Conservation (phyloP, 78 protist species). For the Tieghemostelium lacteum region DNA sequence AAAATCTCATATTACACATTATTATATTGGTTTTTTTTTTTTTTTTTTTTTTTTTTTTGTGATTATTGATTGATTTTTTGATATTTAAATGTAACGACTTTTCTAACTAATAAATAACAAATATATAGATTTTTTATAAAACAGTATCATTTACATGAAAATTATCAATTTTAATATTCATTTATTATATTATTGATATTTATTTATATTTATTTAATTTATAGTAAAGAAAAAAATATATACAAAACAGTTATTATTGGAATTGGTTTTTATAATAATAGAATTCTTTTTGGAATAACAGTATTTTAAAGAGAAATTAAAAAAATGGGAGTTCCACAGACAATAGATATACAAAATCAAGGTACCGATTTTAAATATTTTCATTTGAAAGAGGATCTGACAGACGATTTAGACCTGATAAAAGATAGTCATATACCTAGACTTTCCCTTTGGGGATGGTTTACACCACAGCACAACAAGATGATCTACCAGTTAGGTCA, state of each 20-base stretch:
- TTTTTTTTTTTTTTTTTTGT: no score
- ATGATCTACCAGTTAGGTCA: no score
- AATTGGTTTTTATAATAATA: not conserved
- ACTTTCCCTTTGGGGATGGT: slow-evolving; percentile 55
- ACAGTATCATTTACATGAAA: no score
- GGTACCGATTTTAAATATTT: slow-evolving; percentile 26
- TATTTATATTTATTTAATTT: not conserved
- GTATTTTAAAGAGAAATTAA: not conserved
- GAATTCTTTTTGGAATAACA: no score
- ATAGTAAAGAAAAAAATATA: no score
- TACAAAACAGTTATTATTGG: not conserved
- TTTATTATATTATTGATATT: not conserved
- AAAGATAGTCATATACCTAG: not conserved
- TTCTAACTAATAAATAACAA: no score
- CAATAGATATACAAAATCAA: slow-evolving; percentile 45
- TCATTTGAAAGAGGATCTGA: slow-evolving; percentile 5
- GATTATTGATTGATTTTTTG: no score
- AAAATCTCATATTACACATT: no score
- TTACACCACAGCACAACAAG: slow-evolving; percentile 40
- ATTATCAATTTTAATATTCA: not conserved
- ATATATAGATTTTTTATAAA: no score
- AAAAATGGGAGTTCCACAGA: slow-evolving; percentile 65
- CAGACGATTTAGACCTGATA: not conserved
- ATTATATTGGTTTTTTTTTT: no score
- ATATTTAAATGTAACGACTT: no score